phyloP scores from a whole-genome alignment of 768 basidiomycete genomes.

The Termitomyces heimii region DNA sequence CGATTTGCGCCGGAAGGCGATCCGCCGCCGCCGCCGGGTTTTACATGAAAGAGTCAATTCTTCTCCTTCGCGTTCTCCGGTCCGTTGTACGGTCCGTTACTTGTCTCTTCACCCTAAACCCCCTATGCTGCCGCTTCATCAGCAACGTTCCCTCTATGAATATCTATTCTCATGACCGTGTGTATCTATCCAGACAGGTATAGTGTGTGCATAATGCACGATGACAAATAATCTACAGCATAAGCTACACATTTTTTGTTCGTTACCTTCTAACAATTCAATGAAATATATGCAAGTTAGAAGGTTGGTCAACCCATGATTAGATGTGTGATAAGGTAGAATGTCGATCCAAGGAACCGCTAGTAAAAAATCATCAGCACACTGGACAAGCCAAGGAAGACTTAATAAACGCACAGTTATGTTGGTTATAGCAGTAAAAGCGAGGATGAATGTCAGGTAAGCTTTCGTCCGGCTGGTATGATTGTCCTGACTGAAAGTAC shows the following conservation, averaged over 20 bases:
- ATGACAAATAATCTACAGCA: background rate
- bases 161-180: constrained; percentile 33
- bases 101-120: constrained; percentile 13
- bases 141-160: constrained; percentile 31
- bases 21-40: constrained; percentile 24
- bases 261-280: background rate
- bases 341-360: constrained; percentile 25
- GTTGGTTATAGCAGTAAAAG: constrained; percentile 78
- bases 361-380: constrained; percentile 4
- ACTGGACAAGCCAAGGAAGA: background rate
- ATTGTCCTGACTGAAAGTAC: constrained; percentile 50
- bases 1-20: constrained; percentile 25
- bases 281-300: constrained; percentile 5
- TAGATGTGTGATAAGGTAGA: constrained; percentile 23
- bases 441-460: constrained; percentile 77
- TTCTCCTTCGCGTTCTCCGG: constrained; percentile 46
- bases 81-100: constrained; percentile 23
- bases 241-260: background rate
- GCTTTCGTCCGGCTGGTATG: constrained; percentile 56
- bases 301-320: constrained; percentile 18
- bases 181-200: background rate
- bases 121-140: constrained; percentile 3
- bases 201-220: background rate
- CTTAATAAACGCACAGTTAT: constrained; percentile 35
- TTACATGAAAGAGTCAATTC: constrained; percentile 32